Evolutionary conservation across 495 filamentous ascomycete genomes (phyloP), one percentile per base, ranked within the genome.

Genomic region (Mytilinidion resinicola): DNA sequence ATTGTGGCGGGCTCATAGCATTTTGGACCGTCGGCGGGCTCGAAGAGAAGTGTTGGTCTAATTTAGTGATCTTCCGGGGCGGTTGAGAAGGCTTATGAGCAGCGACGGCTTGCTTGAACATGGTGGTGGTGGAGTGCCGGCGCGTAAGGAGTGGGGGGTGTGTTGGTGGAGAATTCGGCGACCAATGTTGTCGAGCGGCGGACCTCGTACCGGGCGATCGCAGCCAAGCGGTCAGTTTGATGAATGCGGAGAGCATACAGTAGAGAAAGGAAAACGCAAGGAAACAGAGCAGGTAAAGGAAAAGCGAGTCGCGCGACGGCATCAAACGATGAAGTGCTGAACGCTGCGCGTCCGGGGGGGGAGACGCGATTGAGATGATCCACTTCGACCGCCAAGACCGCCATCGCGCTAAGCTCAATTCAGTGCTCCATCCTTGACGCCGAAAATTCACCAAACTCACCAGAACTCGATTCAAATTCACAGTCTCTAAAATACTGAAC

Each of bases 161-260:
- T 12, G 33, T 34, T 49, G 53, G 38, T 36, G 36, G 43, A 38
- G 20, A 39, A 41, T 25, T 36, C 9, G 21, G 33, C 10, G 15
- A 42, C 3, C 30, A 57, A 15, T 35, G 35, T 12, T 57, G 47
- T 14, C 19, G 37, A 11, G 56, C 33, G 25, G 14, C 12, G 10
- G 17, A 15, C 47, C 42, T 58, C 15, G 19, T 30, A 43, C 37
- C 37, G 15, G 46, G 56, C 56, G 59, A 53, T 53, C 57, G 64
- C 21, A 62, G 50, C 42, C 52, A 59, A 48, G 60, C 56, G 38
- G 59, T 60, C 34, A 60, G 14, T 37, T 61, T 39, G 15, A 10
- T n/a, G 20, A 63, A 41, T 12, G 51, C 65, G 47, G 57, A 15
- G 20, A 67, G 62, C 65, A 67, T 67, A 57, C 65, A 67, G 65